phyloP scores from a whole-genome alignment of 176 grass and related monocot species.

The Ananas comosus region DNA sequence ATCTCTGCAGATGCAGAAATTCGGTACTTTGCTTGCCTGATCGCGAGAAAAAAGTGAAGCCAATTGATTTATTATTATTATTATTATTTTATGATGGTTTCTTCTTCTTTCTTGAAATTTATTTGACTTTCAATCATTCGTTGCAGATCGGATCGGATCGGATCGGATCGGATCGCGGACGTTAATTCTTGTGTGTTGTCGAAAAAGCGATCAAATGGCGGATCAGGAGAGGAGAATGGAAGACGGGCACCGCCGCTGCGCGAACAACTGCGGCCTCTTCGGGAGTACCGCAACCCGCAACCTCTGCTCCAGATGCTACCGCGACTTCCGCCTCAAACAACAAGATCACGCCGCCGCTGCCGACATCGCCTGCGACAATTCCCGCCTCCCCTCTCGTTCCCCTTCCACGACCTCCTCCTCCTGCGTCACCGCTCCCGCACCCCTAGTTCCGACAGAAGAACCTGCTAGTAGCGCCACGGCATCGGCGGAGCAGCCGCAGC shows the following conservation, averaged over 20 bases:
- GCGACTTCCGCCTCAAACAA: background rate
- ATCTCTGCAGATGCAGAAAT: no score
- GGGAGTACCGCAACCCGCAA: slow-evolving; percentile 24
- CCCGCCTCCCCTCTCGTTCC: background rate
- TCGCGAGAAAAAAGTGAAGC: no score
- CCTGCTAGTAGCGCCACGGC: background rate
- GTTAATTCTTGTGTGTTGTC: no score
- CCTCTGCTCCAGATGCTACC: slow-evolving; percentile 44
- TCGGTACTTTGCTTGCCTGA: no score
- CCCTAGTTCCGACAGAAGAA: accelerated
- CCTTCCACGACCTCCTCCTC: background rate
- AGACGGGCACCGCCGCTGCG: slow-evolving; percentile 14
- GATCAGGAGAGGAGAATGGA: background rate
- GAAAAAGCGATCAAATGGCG: background rate
- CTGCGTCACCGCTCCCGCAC: background rate
- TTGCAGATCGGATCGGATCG: no score
- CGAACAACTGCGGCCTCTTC: slow-evolving; percentile 38
- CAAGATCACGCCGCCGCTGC: slow-evolving; percentile 9
- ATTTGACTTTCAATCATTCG: no score
- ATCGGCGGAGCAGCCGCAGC: background rate
- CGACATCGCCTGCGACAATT: slow-evolving; percentile 12
- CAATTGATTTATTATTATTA: no score
- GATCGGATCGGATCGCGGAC: no score
- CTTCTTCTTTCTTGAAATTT: no score
- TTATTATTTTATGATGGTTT: no score